Percentiles rank a stretch among this genome's conserved stretches.
These are phyloP conservation scores for Entomortierella parvispora DNA, from an alignment of 192 early-diverging fungal species.

Conservation along the genomic window DNA sequence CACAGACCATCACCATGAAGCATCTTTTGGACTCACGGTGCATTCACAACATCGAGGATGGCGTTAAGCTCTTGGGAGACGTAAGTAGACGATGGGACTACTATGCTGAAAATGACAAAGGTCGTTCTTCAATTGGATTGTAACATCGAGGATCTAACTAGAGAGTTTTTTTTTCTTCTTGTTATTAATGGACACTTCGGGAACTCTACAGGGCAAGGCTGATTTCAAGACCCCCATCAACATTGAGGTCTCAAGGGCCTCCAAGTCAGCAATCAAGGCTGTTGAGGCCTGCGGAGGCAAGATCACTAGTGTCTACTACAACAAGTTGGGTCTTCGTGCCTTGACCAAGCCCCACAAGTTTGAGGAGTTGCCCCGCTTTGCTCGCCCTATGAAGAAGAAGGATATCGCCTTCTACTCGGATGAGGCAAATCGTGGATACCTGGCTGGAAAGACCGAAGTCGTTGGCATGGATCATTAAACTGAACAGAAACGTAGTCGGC, in stretches of 20 bases:
- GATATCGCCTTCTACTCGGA: constrained; percentile 75
- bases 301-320: constrained; percentile 86
- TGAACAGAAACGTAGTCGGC: too few species aligned
- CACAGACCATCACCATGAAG: constrained; percentile 84
- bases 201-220: constrained; percentile 70
- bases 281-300: constrained; percentile 86
- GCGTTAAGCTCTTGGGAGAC: constrained; percentile 82
- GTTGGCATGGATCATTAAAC: constrained; percentile 51
- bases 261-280: constrained; percentile 77
- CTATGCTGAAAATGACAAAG: background rate
- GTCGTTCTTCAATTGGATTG: background rate
- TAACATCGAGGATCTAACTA: background rate
- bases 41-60: constrained; percentile 83
- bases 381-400: constrained; percentile 71
- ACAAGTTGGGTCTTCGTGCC: constrained; percentile 75
- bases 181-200: background rate
- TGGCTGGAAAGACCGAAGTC: constrained; percentile 60
- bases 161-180: background rate
- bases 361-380: constrained; percentile 74
- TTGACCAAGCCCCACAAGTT: constrained; percentile 85
- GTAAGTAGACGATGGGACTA: constrained; percentile 40
- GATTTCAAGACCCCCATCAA: constrained; percentile 80
- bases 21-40: constrained; percentile 74
- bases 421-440: constrained; percentile 76
- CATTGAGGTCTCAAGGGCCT: constrained; percentile 88